Evolutionary conservation across 2,329 filamentous ascomycete genomes (phyloP).

Genomic region (Neonectria neomacrospora): DNA sequence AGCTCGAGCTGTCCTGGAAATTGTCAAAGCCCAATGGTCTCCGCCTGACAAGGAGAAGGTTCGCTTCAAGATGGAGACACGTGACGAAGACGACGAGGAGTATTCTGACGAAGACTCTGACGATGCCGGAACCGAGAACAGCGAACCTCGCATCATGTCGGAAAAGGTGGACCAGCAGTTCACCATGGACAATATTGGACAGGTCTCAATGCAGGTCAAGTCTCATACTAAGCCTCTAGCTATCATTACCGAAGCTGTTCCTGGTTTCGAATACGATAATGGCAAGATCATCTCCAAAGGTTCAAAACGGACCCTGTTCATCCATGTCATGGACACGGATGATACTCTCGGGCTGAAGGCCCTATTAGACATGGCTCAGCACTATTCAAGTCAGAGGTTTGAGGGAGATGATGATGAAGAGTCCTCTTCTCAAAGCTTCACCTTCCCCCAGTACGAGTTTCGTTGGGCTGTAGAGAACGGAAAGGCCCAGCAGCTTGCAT

Average conservation of each 20-base stretch:
- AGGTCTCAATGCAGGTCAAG: conserved; percentile 75
- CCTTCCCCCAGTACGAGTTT: conserved; percentile 56
- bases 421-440: conserved; percentile 48
- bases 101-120: conserved; percentile 54
- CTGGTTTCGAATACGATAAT: conserved; percentile 49
- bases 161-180: conserved; percentile 73
- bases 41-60: conserved; percentile 63
- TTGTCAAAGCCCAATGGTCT: conserved; percentile 75
- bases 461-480: conserved; percentile 57
- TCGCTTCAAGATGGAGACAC: conserved; percentile 58
- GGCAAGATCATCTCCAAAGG: conserved; percentile 35
- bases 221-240: conserved; percentile 66
- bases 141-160: conserved; percentile 57
- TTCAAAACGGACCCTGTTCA: conserved; percentile 47
- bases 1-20: conserved; percentile 75
- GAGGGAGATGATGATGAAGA: conserved; percentile 49
- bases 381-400: conserved; percentile 55
- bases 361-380: conserved; percentile 65
- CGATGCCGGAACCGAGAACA: conserved; percentile 47
- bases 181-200: conserved; percentile 80
- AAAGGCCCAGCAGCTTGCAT: conserved; percentile 67
- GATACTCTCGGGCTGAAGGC: conserved; percentile 65
- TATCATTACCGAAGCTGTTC: conserved; percentile 58
- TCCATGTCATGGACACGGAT: conserved; percentile 62
- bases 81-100: conserved; percentile 50